A percentile compares a stretch with the other conserved stretches of the same genome.
These are phyloP conservation scores for Heteromeles arbutifolia DNA, from an alignment of 306 rosid genomes.

Conservation along the genomic window DNA sequence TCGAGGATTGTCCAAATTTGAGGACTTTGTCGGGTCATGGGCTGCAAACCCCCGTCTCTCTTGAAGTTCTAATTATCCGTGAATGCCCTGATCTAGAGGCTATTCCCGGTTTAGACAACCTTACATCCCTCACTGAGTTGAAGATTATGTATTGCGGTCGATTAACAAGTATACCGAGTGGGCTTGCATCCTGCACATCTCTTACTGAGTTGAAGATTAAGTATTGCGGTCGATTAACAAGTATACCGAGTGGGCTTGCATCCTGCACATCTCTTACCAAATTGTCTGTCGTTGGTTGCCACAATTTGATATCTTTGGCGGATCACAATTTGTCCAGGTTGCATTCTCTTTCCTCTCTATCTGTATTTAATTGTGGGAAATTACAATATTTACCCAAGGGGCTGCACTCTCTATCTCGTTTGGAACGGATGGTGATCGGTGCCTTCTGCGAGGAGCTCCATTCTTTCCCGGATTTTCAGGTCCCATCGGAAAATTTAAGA, in stretches of 20 bases:
- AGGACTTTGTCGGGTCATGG: too few species aligned
- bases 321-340: too few species aligned
- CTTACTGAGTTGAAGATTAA: neutral
- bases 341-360: too few species aligned
- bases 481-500: rapidly evolving
- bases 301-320: neutral
- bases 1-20: rapidly evolving
- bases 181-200: neutral
- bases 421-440: rapidly evolving
- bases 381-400: neutral
- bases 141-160: neutral
- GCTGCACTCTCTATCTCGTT: neutral
- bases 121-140: too few species aligned
- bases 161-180: neutral
- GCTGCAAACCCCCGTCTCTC: too few species aligned
- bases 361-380: rapidly evolving
- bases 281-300: neutral
- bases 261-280: neutral
- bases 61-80: too few species aligned
- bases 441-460: too few species aligned
- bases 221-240: neutral
- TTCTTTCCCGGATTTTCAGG: too few species aligned
- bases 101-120: too few species aligned
- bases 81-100: too few species aligned
- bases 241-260: neutral